These are phyloP conservation scores for Orychophragmus violaceus DNA, from an alignment of 345 rosid genomes.

Conservation along the genomic window DNA sequence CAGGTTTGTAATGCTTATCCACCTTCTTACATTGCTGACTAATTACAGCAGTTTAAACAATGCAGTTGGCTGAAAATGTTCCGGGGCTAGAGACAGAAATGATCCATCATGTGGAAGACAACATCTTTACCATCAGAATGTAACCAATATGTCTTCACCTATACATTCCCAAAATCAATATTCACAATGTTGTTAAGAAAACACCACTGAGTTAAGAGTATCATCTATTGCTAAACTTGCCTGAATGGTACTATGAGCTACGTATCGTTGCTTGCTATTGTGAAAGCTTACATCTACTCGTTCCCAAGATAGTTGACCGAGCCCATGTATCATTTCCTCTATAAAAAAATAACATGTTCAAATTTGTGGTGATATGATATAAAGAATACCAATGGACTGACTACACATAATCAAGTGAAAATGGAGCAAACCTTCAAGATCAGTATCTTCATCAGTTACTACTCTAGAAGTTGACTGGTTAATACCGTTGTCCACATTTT, in stretches of 20 bases:
- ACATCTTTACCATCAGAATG: constrained; percentile 93
- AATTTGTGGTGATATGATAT: not conserved
- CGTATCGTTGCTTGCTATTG: constrained; percentile 66
- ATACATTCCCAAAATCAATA: constrained; percentile 16
- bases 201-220: not conserved
- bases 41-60: not conserved
- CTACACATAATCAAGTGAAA: not conserved
- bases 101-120: constrained; percentile 81
- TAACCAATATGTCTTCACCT: constrained; percentile 90
- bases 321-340: constrained; percentile 89
- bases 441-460: constrained; percentile 36
- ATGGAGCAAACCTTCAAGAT: constrained; percentile 62
- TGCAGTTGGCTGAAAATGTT: not conserved
- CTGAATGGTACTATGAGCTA: constrained; percentile 88
- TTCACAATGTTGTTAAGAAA: not conserved
- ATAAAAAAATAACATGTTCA: not conserved
- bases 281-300: constrained; percentile 89
- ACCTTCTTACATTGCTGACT: constrained; percentile 3
- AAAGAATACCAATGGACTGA: not conserved
- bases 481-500: constrained; percentile 18
- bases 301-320: constrained; percentile 78
- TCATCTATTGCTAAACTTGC: constrained; percentile 45
- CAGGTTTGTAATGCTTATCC: not conserved
- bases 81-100: constrained; percentile 55
- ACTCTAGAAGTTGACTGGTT: constrained; percentile 28